phyloP scores from a whole-genome alignment of 768 basidiomycete species.

The Rhizopogon vulgaris region DNA sequence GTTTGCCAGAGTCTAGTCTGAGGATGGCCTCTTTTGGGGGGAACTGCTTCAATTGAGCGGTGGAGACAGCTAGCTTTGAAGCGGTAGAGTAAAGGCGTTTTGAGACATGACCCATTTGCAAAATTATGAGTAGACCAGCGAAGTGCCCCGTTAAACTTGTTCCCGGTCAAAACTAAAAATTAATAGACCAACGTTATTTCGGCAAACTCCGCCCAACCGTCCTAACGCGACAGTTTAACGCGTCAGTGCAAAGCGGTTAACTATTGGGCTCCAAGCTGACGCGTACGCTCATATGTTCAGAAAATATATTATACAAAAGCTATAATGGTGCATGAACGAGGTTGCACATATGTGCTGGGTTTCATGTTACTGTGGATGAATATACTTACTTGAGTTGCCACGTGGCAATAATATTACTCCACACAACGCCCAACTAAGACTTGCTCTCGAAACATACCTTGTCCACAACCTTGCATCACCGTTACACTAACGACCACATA shows the following conservation, averaged over 20 bases:
- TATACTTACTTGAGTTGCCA: neutral
- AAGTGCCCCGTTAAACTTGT: conserved; percentile 2
- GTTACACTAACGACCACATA: neutral
- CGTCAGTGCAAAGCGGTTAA: too few species aligned
- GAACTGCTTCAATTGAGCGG: conserved; percentile 48
- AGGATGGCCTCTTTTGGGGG: conserved; percentile 54
- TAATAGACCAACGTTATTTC: conserved; percentile 21
- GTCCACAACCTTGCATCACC: neutral
- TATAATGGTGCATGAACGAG: too few species aligned
- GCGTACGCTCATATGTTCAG: too few species aligned
- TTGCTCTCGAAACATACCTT: neutral
- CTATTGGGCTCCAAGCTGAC: too few species aligned
- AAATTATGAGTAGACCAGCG: conserved; percentile 3
- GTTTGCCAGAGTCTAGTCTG: conserved; percentile 24
- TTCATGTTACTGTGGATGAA: too few species aligned
- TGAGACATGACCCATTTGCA: conserved; percentile 53
- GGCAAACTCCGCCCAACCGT: conserved; percentile 25
- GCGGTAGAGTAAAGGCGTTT: conserved; percentile 46
- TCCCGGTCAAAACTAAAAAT: conserved; percentile 14
- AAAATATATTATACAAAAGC: too few species aligned
- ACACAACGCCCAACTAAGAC: conserved; percentile 3
- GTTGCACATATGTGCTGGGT: too few species aligned
- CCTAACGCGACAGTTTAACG: too few species aligned
- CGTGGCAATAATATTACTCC: conserved; percentile 5
- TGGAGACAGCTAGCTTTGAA: conserved; percentile 48